Evolutionary conservation across 2,329 filamentous ascomycete genomes (phyloP).

Genomic region (Fusarium poae): DNA sequence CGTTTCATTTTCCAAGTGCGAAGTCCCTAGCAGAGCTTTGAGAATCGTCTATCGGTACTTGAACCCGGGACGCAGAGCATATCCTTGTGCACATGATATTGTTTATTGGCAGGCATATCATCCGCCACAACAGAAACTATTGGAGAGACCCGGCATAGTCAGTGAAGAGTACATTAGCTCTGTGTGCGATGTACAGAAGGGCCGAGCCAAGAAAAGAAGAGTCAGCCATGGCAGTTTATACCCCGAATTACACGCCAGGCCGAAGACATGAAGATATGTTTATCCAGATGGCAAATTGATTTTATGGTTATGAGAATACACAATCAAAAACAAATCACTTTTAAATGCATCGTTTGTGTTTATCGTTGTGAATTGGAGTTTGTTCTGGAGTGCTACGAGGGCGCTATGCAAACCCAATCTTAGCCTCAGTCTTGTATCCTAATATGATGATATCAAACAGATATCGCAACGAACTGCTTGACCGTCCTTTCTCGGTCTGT

Average conservation of each 20-base stretch:
- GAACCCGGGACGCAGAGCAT: background rate
- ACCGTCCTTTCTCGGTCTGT: constrained; percentile 8
- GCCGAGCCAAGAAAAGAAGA: constrained; percentile 2
- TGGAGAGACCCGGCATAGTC: background rate
- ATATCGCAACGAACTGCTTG: constrained; percentile 30
- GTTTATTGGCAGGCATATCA: background rate
- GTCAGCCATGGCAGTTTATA: background rate
- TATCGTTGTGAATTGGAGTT: constrained; percentile 48
- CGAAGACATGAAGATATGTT: background rate
- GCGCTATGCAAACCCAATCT: constrained; percentile 14
- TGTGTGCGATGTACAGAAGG: background rate
- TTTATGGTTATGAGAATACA: background rate
- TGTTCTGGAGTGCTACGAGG: constrained; percentile 29
- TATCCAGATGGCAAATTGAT: background rate
- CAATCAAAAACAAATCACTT: background rate
- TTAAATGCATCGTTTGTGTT: background rate
- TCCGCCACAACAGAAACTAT: background rate
- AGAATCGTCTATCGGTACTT: background rate
- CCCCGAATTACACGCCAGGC: background rate
- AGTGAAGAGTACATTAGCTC: background rate
- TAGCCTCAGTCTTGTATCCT: constrained; percentile 14
- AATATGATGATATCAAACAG: constrained; percentile 16
- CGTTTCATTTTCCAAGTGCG: background rate
- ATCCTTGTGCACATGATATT: background rate
- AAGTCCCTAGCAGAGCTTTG: background rate